Conservation (phyloP, 371 early-diverging fungal species). For the Apophysomyces trapeziformis region DNA sequence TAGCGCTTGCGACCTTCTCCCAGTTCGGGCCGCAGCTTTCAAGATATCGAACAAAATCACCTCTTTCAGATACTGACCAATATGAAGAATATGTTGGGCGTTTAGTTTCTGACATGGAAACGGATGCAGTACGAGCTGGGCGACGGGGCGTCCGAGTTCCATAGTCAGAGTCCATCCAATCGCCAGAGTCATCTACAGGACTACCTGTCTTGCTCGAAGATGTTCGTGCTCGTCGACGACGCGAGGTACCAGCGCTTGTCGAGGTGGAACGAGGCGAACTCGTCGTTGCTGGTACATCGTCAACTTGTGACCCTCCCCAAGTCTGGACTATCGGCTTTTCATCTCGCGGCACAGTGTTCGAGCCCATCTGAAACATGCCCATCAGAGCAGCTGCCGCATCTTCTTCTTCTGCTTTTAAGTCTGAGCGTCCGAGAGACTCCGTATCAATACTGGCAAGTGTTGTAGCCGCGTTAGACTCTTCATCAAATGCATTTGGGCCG, state of each 20-base stretch:
- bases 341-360: constrained; percentile 18
- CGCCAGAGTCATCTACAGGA: constrained; percentile 19
- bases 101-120: constrained; percentile 30
- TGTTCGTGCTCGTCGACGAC: constrained; percentile 31
- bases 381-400: constrained; percentile 57
- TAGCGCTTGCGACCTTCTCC: constrained; percentile 71
- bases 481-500: constrained; percentile 66
- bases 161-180: constrained; percentile 36
- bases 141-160: constrained; percentile 26
- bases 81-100: constrained; percentile 75
- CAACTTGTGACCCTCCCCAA: constrained; percentile 15
- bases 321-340: background rate
- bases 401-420: constrained; percentile 56
- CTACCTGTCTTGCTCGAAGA: constrained; percentile 30
- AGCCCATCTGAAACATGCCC: constrained; percentile 54
- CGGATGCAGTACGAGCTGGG: constrained; percentile 31
- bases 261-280: constrained; percentile 1
- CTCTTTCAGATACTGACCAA: constrained; percentile 85
- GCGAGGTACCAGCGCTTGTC: constrained; percentile 13
- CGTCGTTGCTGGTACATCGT: constrained; percentile 10
- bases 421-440: constrained; percentile 26
- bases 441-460: background rate
- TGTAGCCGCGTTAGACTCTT: constrained; percentile 35
- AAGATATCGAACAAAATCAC: constrained; percentile 69
- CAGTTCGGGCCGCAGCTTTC: constrained; percentile 75